Evolutionary conservation across 2,329 filamentous ascomycete genomes (phyloP), one percentile per base, ranked within the genome.

Genomic region (Ascochyta fabae): DNA sequence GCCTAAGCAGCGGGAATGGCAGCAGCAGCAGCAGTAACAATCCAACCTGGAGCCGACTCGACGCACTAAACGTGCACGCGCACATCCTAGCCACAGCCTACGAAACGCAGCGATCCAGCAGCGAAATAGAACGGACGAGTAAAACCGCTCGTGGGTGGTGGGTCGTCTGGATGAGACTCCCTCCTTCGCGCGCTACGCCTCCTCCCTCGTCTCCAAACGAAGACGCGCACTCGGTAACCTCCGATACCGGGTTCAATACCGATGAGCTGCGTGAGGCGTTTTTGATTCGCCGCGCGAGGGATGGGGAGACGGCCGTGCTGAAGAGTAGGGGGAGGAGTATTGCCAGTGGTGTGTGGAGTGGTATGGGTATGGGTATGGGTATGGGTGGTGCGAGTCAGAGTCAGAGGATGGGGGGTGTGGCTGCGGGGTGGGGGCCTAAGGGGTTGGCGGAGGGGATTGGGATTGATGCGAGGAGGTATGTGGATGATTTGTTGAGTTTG

Each of bases 381-480:
- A 40, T 46, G 2, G 29, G 29, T 31, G 29, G 29, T 31, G 12
- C 12, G 29, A 31, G 29, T 13, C 64, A 67, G 59, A 70, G 56
- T 41, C 60, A 67, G 63, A 67, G 60, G 38, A 73, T 69, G 63
- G 80, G 65, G 55, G 77, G 58, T 68, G 77, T 57, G 38, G 75
- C 42, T 67, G 81, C 53, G 78, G 84, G 80, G 66, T 81, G 40
- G 84, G 85, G 84, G 3, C 84, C 86, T 1, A 83, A 81, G 19
- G 83, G 83, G 51, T 73, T 92, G 61, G 86, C 84, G 0, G 87
- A 90, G 67, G 90, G 89, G 0, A 91, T 93, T 60, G 90, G 90
- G 0, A 82, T 92, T 31, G 90, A 93, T 78, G 91, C 89, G 27
- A 83, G 87, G 72, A 84, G 83, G 69, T 92, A 92, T 73, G 85